Evolutionary conservation across 2,329 filamentous ascomycete species (phyloP), one percentile per base, ranked within the genome.

Genomic region (Rutstroemia sp.): DNA sequence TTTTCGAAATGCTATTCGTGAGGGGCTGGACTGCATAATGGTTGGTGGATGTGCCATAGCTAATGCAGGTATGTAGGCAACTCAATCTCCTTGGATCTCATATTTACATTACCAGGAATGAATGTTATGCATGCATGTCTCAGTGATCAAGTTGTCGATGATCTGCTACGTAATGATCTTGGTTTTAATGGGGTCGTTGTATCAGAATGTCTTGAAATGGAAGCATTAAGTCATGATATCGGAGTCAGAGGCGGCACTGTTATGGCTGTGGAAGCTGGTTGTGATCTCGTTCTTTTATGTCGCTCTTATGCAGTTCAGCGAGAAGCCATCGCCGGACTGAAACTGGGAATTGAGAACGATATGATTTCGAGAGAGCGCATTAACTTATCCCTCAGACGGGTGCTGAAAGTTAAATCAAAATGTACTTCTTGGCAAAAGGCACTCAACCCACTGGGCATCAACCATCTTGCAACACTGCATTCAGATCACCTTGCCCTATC

Each of bases 221-320:
- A 96, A 67, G 91, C 92, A 0, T 79, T 97, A 8, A 94, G 90
- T 61, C 89, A 95, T 68, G 95, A 96, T 65, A 94, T 97, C 50
- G 92, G 92, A n/a, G 91, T 99, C 17, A 91, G 92, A 63, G 92
- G 94, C 42, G 94, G 94, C 12, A 96, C 92, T 0, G 90, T 97
- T 64, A 96, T 96, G 91, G 94, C 94, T 3, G 89, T 96, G 51
- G 94, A 96, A 70, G 92, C 94, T 34, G 94, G 94, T 14, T 97
- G 94, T 68, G 94, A 99, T 70, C 76, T 97, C 53, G 84, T 96
- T 5, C 80, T 96, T 5, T 80, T 96, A 1, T 97, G 92, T 66
- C 85, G 91, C 46, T 91, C 90, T 5, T 95, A 91, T 64, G 84
- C 88, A 39, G 86, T 92, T 19, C 92, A 97, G 70, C 83, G 94